Evolutionary conservation across 169 alveolate genomes (phyloP).

Genomic region (Besnoitia besnoiti): DNA sequence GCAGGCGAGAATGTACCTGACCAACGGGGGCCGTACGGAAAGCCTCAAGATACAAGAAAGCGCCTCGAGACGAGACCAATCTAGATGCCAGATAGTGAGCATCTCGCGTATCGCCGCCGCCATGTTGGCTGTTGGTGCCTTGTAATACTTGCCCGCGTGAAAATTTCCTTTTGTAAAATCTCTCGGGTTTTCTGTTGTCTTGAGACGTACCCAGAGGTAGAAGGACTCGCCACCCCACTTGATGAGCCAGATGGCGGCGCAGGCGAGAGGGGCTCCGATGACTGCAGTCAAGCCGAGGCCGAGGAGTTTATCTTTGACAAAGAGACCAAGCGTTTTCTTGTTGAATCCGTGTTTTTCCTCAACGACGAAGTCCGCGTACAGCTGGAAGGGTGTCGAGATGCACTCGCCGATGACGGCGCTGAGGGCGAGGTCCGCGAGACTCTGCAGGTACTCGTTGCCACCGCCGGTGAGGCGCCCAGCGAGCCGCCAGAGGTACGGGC

Average conservation of each 20-base stretch:
- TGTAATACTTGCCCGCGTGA: too few relatives aligned
- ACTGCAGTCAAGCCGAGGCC: conserved; percentile 75
- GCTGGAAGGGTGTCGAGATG: conserved; percentile 48
- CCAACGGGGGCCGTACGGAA: too few relatives aligned
- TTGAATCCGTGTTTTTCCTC: conserved; percentile 92
- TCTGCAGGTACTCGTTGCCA: conserved; percentile 48
- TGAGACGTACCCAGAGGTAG: conserved; percentile 84
- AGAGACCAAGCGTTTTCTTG: conserved; percentile 81
- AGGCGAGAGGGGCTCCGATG: conserved; percentile 79
- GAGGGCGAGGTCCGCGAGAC: conserved; percentile 51
- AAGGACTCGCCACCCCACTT: conserved; percentile 92
- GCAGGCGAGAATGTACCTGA: too few relatives aligned
- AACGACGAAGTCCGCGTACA: conserved; percentile 85
- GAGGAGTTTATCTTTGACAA: conserved; percentile 82
- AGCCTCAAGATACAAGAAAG: too few relatives aligned
- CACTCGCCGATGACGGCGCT: conserved; percentile 27
- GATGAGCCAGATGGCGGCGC: conserved; percentile 82
- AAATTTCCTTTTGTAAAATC: too few relatives aligned
- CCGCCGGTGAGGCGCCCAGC: conserved; percentile 38
- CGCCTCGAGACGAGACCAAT: too few relatives aligned
- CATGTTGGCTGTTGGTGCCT: too few relatives aligned
- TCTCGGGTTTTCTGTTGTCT: too few relatives aligned
- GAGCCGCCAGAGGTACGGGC: conserved; percentile 65
- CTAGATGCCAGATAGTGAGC: too few relatives aligned
- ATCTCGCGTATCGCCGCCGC: too few relatives aligned